Evolutionary conservation across 352 stramenopile genomes (phyloP).

Genomic region (Thalassiosira sp.): DNA sequence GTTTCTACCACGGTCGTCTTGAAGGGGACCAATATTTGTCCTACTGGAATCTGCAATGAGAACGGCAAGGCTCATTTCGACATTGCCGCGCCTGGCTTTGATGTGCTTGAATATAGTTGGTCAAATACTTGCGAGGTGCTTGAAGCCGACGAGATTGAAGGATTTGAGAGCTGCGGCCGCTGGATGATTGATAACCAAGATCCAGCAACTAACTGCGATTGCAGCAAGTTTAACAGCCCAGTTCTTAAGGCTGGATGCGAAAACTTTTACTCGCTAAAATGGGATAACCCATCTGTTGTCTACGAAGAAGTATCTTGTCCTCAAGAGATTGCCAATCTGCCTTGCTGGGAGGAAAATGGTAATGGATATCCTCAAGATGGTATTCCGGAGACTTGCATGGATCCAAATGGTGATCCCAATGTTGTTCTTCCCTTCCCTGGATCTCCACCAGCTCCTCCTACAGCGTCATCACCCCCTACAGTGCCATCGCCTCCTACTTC

Average conservation of each 20-base stretch:
- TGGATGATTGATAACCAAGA: slow-evolving; percentile 40
- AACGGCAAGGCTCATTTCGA: slow-evolving; percentile 53
- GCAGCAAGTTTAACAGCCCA: slow-evolving; percentile 36
- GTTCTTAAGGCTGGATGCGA: slow-evolving; percentile 45
- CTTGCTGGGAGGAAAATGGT: slow-evolving; percentile 20
- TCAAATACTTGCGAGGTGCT: slow-evolving; percentile 25
- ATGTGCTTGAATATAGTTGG: slow-evolving; percentile 33
- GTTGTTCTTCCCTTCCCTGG: neutral
- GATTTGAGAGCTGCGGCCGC: slow-evolving; percentile 30
- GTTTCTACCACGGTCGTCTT: slow-evolving; percentile 47
- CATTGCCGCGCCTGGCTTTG: slow-evolving; percentile 62
- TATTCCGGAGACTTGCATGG: neutral
- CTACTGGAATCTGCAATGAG: slow-evolving; percentile 5
- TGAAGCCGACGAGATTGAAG: slow-evolving; percentile 30
- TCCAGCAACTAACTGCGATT: slow-evolving; percentile 36
- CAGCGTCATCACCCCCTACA: neutral
- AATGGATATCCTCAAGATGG: neutral
- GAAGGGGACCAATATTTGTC: slow-evolving; percentile 59
- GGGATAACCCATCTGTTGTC: slow-evolving; percentile 50
- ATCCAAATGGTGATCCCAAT: neutral
- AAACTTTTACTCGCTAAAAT: slow-evolving; percentile 56
- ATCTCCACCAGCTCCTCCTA: neutral
- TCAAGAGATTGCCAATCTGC: slow-evolving; percentile 36
- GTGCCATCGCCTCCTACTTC: neutral
- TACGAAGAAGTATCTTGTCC: slow-evolving; percentile 61